A percentile compares a stretch with the other conserved stretches of the same genome.
These are phyloP conservation scores for Pythium grandisporangium DNA, from an alignment of 352 stramenopile genomes.

Conservation along the genomic window DNA sequence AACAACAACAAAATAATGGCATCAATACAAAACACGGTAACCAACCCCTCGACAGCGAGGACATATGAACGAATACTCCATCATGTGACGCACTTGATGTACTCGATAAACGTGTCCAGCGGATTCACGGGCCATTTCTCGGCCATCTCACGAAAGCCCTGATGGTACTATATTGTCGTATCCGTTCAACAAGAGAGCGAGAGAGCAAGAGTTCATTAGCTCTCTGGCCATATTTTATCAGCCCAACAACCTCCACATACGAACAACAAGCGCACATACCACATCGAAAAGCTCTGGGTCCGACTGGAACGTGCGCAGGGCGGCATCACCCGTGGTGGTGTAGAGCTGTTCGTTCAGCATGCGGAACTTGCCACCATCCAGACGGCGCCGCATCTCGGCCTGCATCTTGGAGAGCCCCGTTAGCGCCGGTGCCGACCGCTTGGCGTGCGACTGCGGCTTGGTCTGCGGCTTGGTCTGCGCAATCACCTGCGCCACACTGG, in stretches of 20 bases:
- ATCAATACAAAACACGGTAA: constrained; percentile 2
- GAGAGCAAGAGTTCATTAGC: too few relatives aligned
- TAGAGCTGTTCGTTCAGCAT: constrained; percentile 99
- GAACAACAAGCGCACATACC: constrained; percentile 11
- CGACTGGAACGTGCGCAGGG: constrained; percentile 89
- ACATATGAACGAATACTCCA: too few relatives aligned
- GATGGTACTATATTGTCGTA: constrained; percentile 97
- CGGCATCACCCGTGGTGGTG: constrained; percentile 86
- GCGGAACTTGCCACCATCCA: constrained; percentile 94
- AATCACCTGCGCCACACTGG: too few relatives aligned
- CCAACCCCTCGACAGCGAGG: too few relatives aligned
- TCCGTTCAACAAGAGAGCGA: too few relatives aligned
- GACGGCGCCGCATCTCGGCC: constrained; percentile 78
- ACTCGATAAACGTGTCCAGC: constrained; percentile 94
- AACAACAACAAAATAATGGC: not conserved
- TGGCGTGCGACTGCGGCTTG: too few relatives aligned
- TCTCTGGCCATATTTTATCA: too few relatives aligned
- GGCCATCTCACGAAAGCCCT: constrained; percentile 96
- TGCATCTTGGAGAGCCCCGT: constrained; percentile 49
- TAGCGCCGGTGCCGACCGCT: constrained; percentile 1
- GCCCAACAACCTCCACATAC: not conserved
- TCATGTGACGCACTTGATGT: constrained; percentile 84
- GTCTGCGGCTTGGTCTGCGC: too few relatives aligned
- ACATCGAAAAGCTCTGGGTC: constrained; percentile 95
- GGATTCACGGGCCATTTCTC: constrained; percentile 97